A percentile compares a stretch with the other conserved stretches of the same genome.
phyloP scores from a whole-genome alignment of 225 moss, liverwort and hornwort species.

The Pleurozium schreberi region DNA sequence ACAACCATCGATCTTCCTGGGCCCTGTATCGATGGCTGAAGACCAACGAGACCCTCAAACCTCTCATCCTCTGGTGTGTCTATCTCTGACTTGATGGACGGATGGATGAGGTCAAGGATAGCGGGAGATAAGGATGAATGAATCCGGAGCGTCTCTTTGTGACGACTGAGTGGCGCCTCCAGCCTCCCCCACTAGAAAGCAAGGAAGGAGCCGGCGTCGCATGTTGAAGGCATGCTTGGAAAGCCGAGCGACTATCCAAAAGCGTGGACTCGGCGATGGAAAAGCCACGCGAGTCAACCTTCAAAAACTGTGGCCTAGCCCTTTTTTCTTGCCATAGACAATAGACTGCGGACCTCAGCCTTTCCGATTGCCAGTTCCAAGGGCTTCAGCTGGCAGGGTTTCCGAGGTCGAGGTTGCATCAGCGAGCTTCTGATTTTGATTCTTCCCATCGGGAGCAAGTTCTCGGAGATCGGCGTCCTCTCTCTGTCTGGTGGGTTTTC shows the following conservation, averaged over 20 bases:
- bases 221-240: conserved; percentile 25
- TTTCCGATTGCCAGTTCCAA: neutral
- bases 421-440: neutral
- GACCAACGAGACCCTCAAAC: neutral
- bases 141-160: neutral
- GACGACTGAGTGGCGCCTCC: neutral
- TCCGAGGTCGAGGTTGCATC: neutral
- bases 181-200: neutral
- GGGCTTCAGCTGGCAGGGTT: neutral
- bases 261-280: conserved; percentile 12
- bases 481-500: neutral
- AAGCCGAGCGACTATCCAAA: neutral
- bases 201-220: conserved; percentile 6
- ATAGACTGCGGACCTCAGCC: neutral
- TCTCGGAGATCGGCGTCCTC: neutral
- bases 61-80: neutral
- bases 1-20: neutral
- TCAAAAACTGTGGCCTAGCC: conserved; percentile 10
- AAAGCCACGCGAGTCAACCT: conserved; percentile 18
- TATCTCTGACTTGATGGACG: neutral
- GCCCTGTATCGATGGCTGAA: neutral
- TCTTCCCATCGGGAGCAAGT: neutral
- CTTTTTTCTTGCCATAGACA: neutral
- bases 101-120: neutral
- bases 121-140: conserved; percentile 17